Evolutionary conservation across 805 yeast species (phyloP), one percentile per base, ranked within the genome.

Genomic region (Starmerella sirachaensis): DNA sequence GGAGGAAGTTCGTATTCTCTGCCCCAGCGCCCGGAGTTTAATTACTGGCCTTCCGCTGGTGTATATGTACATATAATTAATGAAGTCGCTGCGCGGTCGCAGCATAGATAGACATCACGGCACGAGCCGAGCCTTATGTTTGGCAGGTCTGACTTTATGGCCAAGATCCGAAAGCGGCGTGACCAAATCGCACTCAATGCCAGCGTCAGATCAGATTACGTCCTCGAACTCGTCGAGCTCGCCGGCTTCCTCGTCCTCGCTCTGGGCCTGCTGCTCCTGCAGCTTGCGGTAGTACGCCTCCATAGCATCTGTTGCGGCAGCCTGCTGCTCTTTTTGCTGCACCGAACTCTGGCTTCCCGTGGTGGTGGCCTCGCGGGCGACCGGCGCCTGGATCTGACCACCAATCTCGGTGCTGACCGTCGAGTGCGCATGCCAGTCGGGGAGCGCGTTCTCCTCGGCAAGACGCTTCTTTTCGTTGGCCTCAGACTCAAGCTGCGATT

Each of bases 351-450:
- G 30, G 23, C 26, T 23, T 8, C 14, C 19, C 23, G 24, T 30
- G n/a, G 29, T 28, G 28, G 25, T 24, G 6, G 17, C 34, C 12
- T 31, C 33, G 19, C 19, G 18, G 16, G 22, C 33, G 14, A 21
- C 33, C 24, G 16, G 33, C 26, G 34, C 16, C 18, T n/a, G 18
- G 26, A 5, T 19, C 4, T 25, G 25, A 3, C 39, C 32, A 11
- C 25, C 19, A n/a, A 45, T 13, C 12, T 14, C 12, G 9, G 43
- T 28, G 31, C 94, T 94, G 48, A 88, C 88, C 0, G 99, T 86
- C 54, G 88, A 75, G 49, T 78, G 78, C 47, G 79, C 74, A 56
- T 91, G 94, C 99, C 99, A 91, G 20, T 91, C 78, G 6, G 99
- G 99, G 48, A 91, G 67, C 4, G 95, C 95, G 56, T 91, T 91